A percentile compares a stretch with the other conserved stretches of the same genome.
These are phyloP conservation scores for Backusella luteola DNA, from an alignment of 192 early-diverging fungal species.

Conservation along the genomic window DNA sequence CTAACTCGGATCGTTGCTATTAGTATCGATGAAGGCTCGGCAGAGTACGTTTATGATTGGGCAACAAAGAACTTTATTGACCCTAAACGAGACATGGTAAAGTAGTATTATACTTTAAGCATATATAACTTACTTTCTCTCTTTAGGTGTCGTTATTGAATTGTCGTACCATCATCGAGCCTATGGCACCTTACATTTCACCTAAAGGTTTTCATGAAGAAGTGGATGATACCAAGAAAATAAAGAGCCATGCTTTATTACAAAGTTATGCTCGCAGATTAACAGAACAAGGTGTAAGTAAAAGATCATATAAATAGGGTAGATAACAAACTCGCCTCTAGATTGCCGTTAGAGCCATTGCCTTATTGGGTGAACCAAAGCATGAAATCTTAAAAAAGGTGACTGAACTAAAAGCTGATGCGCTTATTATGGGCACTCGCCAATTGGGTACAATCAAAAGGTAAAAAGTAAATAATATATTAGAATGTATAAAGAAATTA, in stretches of 20 bases:
- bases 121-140: neutral
- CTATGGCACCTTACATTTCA: constrained; percentile 24
- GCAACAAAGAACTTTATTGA: constrained; percentile 29
- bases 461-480: neutral
- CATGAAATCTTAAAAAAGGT: constrained; percentile 59
- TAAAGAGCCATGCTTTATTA: constrained; percentile 20
- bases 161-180: constrained; percentile 10
- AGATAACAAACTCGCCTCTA: neutral
- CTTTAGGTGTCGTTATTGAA: constrained; percentile 22
- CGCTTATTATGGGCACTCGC: constrained; percentile 60
- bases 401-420: constrained; percentile 48
- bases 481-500: neutral
- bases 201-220: constrained; percentile 25
- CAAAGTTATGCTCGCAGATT: constrained; percentile 16
- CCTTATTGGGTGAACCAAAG: constrained; percentile 58
- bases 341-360: constrained; percentile 46
- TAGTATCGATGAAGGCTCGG: constrained; percentile 21
- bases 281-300: constrained; percentile 11
- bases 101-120: neutral
- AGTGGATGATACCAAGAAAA: constrained; percentile 16
- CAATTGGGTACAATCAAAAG: constrained; percentile 52
- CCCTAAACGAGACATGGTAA: constrained; percentile 27
- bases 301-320: neutral
- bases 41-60: constrained; percentile 34
- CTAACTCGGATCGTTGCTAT: constrained; percentile 17